Evolutionary conservation across 2,329 filamentous ascomycete genomes (phyloP).

Genomic region (Pochonia chlamydosporia): DNA sequence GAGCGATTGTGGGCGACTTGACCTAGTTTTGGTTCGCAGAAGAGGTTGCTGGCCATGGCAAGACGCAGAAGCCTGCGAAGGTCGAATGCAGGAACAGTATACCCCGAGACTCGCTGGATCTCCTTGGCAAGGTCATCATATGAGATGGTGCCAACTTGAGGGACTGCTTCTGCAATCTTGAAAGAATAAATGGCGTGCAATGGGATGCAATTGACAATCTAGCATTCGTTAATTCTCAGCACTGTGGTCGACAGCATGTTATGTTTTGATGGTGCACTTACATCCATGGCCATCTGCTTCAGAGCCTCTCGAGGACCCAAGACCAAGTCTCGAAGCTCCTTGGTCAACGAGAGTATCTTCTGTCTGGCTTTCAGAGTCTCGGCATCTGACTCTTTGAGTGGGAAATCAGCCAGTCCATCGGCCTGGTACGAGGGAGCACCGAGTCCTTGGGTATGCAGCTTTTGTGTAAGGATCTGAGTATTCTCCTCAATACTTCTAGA

Average conservation of each 20-base stretch:
- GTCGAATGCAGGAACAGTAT: constrained; percentile 26
- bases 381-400: constrained; percentile 5
- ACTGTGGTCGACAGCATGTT: neutral
- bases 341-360: constrained; percentile 15
- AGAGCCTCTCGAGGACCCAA: constrained; percentile 16
- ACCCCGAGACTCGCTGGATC: constrained; percentile 25
- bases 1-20: constrained; percentile 32
- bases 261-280: constrained; percentile 9
- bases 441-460: constrained; percentile 12
- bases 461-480: constrained; percentile 12
- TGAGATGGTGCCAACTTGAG: constrained; percentile 18
- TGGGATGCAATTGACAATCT: constrained; percentile 21
- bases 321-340: constrained; percentile 16
- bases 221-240: neutral
- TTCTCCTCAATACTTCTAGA: constrained; percentile 14
- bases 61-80: constrained; percentile 31
- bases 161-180: constrained; percentile 23
- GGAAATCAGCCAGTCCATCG: constrained; percentile 14
- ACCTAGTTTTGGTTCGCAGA: constrained; percentile 30
- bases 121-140: constrained; percentile 19
- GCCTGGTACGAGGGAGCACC: constrained; percentile 14
- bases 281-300: constrained; percentile 21
- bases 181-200: constrained; percentile 25
- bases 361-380: constrained; percentile 11
- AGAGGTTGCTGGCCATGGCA: constrained; percentile 32